Evolutionary conservation across 2,329 filamentous ascomycete species (phyloP), one percentile per base, ranked within the genome.

Genomic region (Hirsutella minnesotensis): DNA sequence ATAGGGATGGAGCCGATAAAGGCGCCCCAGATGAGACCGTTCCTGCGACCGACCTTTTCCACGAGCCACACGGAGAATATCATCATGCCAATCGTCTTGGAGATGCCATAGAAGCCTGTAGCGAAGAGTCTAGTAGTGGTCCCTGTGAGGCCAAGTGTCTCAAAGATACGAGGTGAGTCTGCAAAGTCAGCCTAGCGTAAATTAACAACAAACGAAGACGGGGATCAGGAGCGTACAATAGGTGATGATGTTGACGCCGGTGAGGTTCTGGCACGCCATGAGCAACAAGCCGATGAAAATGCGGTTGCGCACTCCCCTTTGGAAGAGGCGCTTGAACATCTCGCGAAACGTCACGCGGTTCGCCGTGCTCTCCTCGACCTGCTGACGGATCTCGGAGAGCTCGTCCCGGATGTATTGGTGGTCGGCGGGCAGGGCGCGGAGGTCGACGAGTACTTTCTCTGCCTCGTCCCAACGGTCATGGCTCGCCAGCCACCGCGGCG

Each of bases 161-260:
- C n/a, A n/a, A n/a, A n/a, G n/a, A n/a, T n/a, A n/a, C n/a, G n/a
- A n/a, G n/a, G n/a, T n/a, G 27, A 42, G n/a, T 16, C 16, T 22
- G 19, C 24, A 24, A 22, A 18, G 38, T 3, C n/a, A 40, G 27
- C 29, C 24, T 31, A 20, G 38, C 10, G 18, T 4, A 8, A 10
- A 13, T 18, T 16, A 22, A 16, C 21, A 38, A 22, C 13, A 9
- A 35, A 35, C 13, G 15, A 9, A 35, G 33, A 19, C 33, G 33
- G 33, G 7, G 13, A 15, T 20, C 12, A n/a, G 13, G 33, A 21
- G 13, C 44, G 30, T 31, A 46, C 44, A 81, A 57, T 79, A 80
- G 3, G 73, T 74, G 41, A 81, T 78, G 27, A 79, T 74, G 53
- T 79, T 73, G 48, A 73, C 70, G 38, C 75, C 58, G 1, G 56